phyloP scores from a whole-genome alignment of 371 early-diverging fungal genomes.

The Gilbertella persicaria region DNA sequence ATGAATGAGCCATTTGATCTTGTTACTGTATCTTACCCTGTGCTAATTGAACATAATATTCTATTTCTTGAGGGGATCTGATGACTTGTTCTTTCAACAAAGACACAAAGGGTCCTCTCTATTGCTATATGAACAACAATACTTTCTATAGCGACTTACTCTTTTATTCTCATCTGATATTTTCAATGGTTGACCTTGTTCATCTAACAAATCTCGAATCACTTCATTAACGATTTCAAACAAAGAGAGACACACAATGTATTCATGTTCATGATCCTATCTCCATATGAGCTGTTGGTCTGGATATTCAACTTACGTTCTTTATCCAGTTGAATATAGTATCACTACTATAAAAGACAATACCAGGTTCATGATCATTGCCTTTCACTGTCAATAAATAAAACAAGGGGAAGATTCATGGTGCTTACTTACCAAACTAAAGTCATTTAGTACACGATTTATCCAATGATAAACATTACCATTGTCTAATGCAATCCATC shows the following conservation, averaged over 20 bases:
- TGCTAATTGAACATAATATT: constrained; percentile 76
- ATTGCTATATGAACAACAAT: background rate
- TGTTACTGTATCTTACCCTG: constrained; percentile 53
- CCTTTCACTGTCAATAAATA: constrained; percentile 55
- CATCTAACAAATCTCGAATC: constrained; percentile 72
- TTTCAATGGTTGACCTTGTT: constrained; percentile 66
- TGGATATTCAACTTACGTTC: constrained; percentile 31
- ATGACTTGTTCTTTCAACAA: constrained; percentile 90
- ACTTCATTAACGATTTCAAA: constrained; percentile 96
- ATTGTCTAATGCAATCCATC: constrained; percentile 25
- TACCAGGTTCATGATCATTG: constrained; percentile 69
- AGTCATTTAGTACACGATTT: background rate
- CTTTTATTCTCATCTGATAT: constrained; percentile 48
- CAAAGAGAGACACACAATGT: constrained; percentile 46
- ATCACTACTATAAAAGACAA: constrained; percentile 83
- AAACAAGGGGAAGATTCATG: no score
- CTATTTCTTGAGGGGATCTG: constrained; percentile 78
- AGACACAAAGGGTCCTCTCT: constrained; percentile 87
- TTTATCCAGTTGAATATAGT: constrained; percentile 79
- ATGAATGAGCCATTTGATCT: background rate
- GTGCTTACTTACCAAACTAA: constrained; percentile 10
- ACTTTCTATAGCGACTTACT: constrained; percentile 1
- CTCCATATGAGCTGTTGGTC: background rate
- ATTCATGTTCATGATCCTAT: constrained; percentile 16
- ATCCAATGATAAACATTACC: no score